Evolutionary conservation across 2,329 filamentous ascomycete species (phyloP).

Genomic region (Bipolaris gigantea): DNA sequence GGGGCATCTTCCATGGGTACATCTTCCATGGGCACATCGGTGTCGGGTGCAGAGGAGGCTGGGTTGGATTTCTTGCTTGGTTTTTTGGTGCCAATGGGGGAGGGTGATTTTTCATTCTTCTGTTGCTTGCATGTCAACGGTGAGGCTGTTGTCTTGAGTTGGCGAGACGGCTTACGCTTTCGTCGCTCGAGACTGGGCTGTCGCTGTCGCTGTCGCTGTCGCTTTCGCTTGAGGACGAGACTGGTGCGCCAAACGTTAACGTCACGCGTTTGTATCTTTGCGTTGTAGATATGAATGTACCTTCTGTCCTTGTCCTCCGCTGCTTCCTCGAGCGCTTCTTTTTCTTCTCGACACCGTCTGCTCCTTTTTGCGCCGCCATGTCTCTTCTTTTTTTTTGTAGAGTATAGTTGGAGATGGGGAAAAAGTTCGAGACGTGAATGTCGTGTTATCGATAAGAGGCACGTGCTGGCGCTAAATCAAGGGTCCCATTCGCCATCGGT

Average conservation of each 20-base stretch:
- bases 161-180: not conserved
- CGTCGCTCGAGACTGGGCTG: constrained; percentile 27
- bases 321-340: constrained; percentile 37
- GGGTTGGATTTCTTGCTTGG: constrained; percentile 17
- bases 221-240: constrained; percentile 38
- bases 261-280: not conserved
- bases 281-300: constrained; percentile 7
- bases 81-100: constrained; percentile 13
- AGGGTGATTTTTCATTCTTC: no score
- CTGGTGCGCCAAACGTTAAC: constrained; percentile 21
- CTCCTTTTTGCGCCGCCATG: constrained; percentile 29
- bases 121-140: no score
- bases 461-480: constrained; percentile 10
- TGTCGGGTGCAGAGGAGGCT: constrained; percentile 9
- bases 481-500: not conserved
- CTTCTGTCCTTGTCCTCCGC: constrained; percentile 35
- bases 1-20: constrained; percentile 23
- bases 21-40: no score
- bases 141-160: no score
- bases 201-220: constrained; percentile 42
- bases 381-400: not conserved
- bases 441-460: constrained; percentile 22
- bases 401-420: constrained; percentile 7
- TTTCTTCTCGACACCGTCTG: constrained; percentile 25
- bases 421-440: constrained; percentile 30